phyloP scores from a whole-genome alignment of 2,329 filamentous ascomycete genomes.

The Whalleya microplaca region DNA sequence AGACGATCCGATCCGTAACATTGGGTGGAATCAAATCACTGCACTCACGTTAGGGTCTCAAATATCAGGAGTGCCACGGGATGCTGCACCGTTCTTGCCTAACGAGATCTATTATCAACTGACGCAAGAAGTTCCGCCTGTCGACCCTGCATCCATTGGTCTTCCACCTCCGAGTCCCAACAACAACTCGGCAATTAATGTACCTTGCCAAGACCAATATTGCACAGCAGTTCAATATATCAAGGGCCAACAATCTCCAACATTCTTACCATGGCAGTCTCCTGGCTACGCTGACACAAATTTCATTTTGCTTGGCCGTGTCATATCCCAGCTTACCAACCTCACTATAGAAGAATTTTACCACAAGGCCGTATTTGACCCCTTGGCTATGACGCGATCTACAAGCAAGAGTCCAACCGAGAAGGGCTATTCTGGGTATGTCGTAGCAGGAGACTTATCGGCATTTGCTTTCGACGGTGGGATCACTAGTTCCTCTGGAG shows the following conservation, averaged over 20 bases:
- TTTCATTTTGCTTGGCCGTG: slow-evolving; percentile 31
- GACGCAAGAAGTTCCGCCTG: slow-evolving; percentile 1
- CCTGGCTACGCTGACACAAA: slow-evolving; percentile 33
- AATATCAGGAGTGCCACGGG: slow-evolving; percentile 35
- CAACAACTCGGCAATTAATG: slow-evolving; percentile 12
- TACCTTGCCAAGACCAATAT: slow-evolving; percentile 4
- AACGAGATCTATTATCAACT: slow-evolving; percentile 15
- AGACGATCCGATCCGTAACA: slow-evolving; percentile 26
- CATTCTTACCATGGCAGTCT: slow-evolving; percentile 27
- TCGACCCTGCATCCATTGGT: slow-evolving; percentile 17
- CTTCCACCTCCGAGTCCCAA: slow-evolving; percentile 12
- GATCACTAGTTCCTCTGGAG: slow-evolving; percentile 32
- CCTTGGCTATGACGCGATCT: slow-evolving; percentile 25
- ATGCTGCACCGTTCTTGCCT: slow-evolving; percentile 22
- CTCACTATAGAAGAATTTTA: slow-evolving; percentile 21
- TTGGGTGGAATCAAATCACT: slow-evolving; percentile 40
- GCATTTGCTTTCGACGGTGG: slow-evolving; percentile 19
- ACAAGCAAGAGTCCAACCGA: slow-evolving; percentile 23
- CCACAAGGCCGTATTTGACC: slow-evolving; percentile 25
- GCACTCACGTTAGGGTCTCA: slow-evolving; percentile 39
- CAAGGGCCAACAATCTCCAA: slow-evolving; percentile 31
- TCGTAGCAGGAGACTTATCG: slow-evolving; percentile 15
- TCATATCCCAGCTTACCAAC: slow-evolving; percentile 25
- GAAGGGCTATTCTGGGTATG: slow-evolving; percentile 18
- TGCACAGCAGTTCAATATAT: slow-evolving; percentile 31